phyloP scores from a whole-genome alignment of 805 yeast genomes.

The Cyberlindnera maclurae region DNA sequence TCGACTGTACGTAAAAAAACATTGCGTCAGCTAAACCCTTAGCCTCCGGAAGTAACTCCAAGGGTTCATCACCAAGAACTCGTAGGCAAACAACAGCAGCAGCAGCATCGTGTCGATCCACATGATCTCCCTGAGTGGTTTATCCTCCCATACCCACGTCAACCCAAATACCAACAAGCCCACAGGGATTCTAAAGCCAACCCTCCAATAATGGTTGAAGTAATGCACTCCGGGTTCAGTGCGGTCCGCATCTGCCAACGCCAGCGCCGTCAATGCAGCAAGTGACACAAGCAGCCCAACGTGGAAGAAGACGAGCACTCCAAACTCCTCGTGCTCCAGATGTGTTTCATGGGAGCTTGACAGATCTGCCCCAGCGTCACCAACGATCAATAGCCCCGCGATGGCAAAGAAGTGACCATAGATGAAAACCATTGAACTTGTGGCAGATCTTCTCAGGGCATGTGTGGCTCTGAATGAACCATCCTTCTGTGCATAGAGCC shows the following conservation, averaged over 20 bases:
- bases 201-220: conserved; percentile 31
- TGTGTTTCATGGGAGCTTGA: conserved; percentile 25
- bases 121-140: conserved; percentile 32
- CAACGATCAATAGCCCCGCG: conserved; percentile 45
- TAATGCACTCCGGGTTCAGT: conserved; percentile 30
- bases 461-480: conserved; percentile 43
- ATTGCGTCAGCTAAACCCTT: too few species aligned
- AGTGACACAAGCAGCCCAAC: conserved; percentile 46
- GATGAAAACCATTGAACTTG: conserved; percentile 40
- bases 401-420: conserved; percentile 44
- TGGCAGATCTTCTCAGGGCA: conserved; percentile 42
- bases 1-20: too few species aligned
- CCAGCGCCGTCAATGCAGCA: conserved; percentile 32
- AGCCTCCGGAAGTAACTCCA: conserved; percentile 1
- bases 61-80: conserved; percentile 27
- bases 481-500: conserved; percentile 51
- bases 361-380: conserved; percentile 52
- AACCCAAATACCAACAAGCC: conserved; percentile 34
- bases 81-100: conserved; percentile 30
- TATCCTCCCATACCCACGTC: conserved; percentile 33
- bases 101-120: conserved; percentile 36
- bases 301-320: conserved; percentile 42
- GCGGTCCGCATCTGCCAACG: conserved; percentile 36
- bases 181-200: conserved; percentile 34
- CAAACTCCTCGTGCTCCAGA: conserved; percentile 27